Evolutionary conservation across 2,329 filamentous ascomycete species (phyloP).

Genomic region (Colletotrichum aenigma): DNA sequence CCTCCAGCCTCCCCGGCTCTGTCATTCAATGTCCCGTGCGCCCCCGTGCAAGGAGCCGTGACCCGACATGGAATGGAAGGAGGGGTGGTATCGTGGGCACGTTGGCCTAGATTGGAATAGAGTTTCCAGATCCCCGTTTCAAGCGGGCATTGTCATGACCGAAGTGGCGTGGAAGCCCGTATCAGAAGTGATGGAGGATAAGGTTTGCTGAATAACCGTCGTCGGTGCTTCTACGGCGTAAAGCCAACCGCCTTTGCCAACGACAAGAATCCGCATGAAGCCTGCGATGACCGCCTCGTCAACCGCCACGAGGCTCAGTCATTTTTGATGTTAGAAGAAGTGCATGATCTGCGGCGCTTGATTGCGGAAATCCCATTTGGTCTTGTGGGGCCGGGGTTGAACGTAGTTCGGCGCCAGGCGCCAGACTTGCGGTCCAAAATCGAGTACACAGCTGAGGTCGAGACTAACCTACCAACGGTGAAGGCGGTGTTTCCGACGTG

Average conservation of each 20-base stretch:
- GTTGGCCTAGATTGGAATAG: not conserved
- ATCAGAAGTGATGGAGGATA: not conserved
- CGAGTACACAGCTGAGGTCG: not conserved
- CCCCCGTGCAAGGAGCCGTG: not conserved
- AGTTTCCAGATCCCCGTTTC: not conserved
- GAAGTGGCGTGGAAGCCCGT: not conserved
- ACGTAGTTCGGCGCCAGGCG: not conserved
- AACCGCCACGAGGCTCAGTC: not conserved
- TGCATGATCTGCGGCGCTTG: not conserved
- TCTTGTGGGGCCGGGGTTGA: not conserved
- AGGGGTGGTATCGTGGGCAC: not conserved
- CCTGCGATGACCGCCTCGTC: not conserved
- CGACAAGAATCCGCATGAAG: not conserved
- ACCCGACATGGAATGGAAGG: not conserved
- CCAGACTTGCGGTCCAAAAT: not conserved
- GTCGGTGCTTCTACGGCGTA: not conserved
- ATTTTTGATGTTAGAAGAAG: not conserved
- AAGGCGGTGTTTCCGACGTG: not conserved
- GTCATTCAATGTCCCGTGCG: not conserved
- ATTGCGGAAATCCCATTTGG: not conserved
- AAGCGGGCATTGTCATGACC: not conserved
- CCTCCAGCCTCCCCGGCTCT: not conserved
- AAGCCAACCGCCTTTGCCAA: not conserved
- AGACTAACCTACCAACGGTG: not conserved
- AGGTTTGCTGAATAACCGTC: not conserved